These are phyloP conservation scores for Lactuca sativa DNA, from an alignment of 129 eudicot species.

Conservation along the genomic window DNA sequence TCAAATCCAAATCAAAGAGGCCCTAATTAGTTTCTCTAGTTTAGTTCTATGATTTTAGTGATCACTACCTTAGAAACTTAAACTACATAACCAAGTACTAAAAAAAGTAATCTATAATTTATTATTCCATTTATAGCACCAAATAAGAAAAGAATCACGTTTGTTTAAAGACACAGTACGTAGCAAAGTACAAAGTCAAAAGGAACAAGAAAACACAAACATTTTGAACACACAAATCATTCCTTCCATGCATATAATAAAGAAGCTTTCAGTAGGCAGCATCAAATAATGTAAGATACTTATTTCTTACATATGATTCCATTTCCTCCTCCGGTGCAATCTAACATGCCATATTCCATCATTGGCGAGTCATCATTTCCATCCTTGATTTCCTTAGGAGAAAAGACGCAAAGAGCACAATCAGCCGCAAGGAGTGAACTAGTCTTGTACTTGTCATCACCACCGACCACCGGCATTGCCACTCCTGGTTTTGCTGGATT, in stretches of 20 bases:
- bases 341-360: conserved; percentile 41
- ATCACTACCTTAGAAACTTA: too few relatives aligned
- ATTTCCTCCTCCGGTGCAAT: conserved; percentile 51
- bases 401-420: conserved; percentile 44
- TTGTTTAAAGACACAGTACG: too few relatives aligned
- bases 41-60: too few relatives aligned
- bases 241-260: background rate
- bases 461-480: conserved; percentile 58
- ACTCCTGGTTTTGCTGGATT: conserved; percentile 61
- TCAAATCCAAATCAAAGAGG: too few relatives aligned
- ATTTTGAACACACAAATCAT: conserved; percentile 15
- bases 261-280: background rate
- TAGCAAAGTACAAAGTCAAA: too few relatives aligned
- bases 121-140: too few relatives aligned
- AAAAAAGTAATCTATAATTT: too few relatives aligned
- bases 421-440: conserved; percentile 46
- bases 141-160: too few relatives aligned
- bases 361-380: conserved; percentile 16
- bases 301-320: conserved; percentile 57
- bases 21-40: too few relatives aligned
- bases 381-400: conserved; percentile 6
- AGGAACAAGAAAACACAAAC: too few relatives aligned
- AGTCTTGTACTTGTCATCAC: conserved; percentile 55
- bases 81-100: too few relatives aligned
- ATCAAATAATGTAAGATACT: background rate